Base-by-base conservation (phyloP, 2,329 filamentous ascomycete genomes). In the Ophiostoma pallidulum region DNA sequence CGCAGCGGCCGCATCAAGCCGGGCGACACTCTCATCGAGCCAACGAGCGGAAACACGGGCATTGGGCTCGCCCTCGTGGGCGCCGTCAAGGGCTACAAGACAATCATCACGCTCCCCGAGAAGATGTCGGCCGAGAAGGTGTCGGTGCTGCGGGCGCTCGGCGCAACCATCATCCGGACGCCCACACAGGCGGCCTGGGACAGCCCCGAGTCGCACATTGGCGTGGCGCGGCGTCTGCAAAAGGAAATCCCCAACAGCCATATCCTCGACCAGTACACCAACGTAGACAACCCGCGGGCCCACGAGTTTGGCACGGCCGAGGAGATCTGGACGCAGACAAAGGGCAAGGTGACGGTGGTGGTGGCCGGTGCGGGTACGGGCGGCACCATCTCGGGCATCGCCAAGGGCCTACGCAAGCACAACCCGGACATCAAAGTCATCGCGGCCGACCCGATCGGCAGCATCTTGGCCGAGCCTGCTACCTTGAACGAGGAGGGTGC, bases 71-170 rank as follows among this genome's bases (percentile, higher is more conserved):
- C 92, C 24, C 80, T 98, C 29, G 91, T 97, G 16, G 91, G 80
- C 49, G 92, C 92, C 14, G 86, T 98, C 61, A 97, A 96, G 72
- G 91, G 90, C 56, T 98, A 97, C 75, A 91, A 91, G 68, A 94
- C 90, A 35, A 97, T 98, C 68, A 98, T 98, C 66, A 98, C 92
- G 10, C 79, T 98, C 39, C 92, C 92, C 44, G 92, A 98, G 71
- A 98, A 98, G 75, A 98, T 98, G 92, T 96, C 89, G 1, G 86
- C 89, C 41, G 92, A 98, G 69, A 98, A 98, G 69, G 92, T 98
- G 33, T 85, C 91, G 2, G 92, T 98, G 24, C 76, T 98, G 53
- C 86, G 89, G 58, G 91, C 92, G 26, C 77, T 98, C 45, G 91
- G 91, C 54, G 92, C 92, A 36, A 96, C 94, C 62, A 97, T 98